These are phyloP conservation scores for Curvularia hawaiiensis DNA, from an alignment of 2,329 filamentous ascomycete species.

Conservation along the genomic window DNA sequence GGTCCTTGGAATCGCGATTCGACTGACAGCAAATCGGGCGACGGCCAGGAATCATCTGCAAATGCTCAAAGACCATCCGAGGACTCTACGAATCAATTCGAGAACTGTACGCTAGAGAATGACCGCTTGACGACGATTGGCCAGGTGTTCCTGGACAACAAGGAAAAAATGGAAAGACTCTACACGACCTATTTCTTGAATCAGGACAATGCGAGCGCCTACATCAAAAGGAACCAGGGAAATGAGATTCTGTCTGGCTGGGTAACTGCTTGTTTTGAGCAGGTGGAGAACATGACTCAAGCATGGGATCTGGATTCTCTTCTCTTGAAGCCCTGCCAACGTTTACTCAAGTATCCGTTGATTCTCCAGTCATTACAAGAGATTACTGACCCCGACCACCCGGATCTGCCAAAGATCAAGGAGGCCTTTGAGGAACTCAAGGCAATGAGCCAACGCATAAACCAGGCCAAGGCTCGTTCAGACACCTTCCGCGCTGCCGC, in stretches of 20 bases:
- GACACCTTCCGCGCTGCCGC: conserved; percentile 68
- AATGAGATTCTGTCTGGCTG: conserved; percentile 72
- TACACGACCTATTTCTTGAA: conserved; percentile 70
- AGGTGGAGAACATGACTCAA: conserved; percentile 87
- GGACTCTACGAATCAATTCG: conserved; percentile 36
- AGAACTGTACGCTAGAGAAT: conserved; percentile 51
- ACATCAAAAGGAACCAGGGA: conserved; percentile 59
- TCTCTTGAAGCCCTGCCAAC: conserved; percentile 96
- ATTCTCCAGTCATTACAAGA: conserved; percentile 80
- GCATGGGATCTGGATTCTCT: conserved; percentile 96
- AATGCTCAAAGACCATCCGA: conserved; percentile 26
- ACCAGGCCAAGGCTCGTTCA: conserved; percentile 93
- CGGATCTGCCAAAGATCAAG: conserved; percentile 75
- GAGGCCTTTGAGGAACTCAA: conserved; percentile 73
- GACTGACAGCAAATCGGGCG: conserved; percentile 23
- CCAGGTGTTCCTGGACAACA: conserved; percentile 61
- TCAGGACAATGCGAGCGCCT: conserved; percentile 67
- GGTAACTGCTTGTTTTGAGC: conserved; percentile 91
- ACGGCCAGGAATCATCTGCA: conserved; percentile 24
- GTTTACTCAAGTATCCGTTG: conserved; percentile 91
- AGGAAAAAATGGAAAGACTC: conserved; percentile 66
- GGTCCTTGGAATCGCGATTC: conserved; percentile 34
- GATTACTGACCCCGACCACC: conserved; percentile 80
- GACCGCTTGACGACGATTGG: conserved; percentile 65
- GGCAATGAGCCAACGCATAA: conserved; percentile 71